These are phyloP conservation scores for Mycogone perniciosa DNA, from an alignment of 2,329 filamentous ascomycete genomes.

Conservation along the genomic window DNA sequence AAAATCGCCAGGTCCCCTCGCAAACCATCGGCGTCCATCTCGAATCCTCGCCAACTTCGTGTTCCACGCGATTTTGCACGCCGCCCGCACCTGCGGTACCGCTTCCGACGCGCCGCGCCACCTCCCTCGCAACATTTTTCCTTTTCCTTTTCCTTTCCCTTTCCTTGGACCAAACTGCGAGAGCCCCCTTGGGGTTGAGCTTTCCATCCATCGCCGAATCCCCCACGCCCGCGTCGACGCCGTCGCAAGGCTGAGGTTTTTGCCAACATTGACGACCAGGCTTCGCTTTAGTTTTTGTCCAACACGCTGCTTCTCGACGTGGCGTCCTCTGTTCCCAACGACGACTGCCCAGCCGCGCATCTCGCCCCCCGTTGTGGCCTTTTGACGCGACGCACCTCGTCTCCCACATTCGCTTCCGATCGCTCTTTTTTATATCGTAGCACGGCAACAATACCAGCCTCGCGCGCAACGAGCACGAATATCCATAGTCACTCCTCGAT, in stretches of 20 bases:
- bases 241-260: slow-evolving; percentile 12
- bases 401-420: slow-evolving; percentile 3
- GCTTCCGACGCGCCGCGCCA: slow-evolving; percentile 36
- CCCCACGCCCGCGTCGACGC: slow-evolving; percentile 16
- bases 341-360: slow-evolving; percentile 12
- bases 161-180: slow-evolving; percentile 4
- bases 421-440: slow-evolving; percentile 2
- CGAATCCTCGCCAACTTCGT: slow-evolving; percentile 45
- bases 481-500: slow-evolving; percentile 24
- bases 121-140: slow-evolving; percentile 39
- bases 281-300: slow-evolving; percentile 9
- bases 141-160: slow-evolving; percentile 21
- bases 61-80: slow-evolving; percentile 49
- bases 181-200: slow-evolving; percentile 11
- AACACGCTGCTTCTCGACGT: slow-evolving; percentile 24
- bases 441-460: slow-evolving; percentile 22
- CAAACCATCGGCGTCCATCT: slow-evolving; percentile 55
- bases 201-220: slow-evolving; percentile 9
- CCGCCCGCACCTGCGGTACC: slow-evolving; percentile 36
- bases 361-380: slow-evolving; percentile 13
- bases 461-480: slow-evolving; percentile 17
- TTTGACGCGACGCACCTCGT: slow-evolving; percentile 21
- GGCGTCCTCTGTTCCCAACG: slow-evolving; percentile 19
- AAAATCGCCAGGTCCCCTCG: slow-evolving; percentile 55
- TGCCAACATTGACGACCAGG: not conserved